A percentile compares a stretch with the other conserved stretches of the same genome.
phyloP scores from a whole-genome alignment of 192 early-diverging fungal species.

The Backusella circina region DNA sequence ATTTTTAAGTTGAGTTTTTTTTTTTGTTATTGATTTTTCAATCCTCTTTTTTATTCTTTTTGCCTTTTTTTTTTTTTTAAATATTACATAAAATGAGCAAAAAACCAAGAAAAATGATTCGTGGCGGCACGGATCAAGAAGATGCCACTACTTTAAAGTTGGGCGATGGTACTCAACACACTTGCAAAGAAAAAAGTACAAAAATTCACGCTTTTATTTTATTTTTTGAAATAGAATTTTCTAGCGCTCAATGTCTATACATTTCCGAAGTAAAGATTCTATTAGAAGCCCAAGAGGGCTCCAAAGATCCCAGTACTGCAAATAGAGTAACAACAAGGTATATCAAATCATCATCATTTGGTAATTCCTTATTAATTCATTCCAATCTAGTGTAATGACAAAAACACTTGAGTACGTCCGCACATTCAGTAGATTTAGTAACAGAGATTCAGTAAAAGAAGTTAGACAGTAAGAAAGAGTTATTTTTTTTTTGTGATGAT shows the following conservation, averaged over 20 bases:
- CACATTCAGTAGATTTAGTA: constrained; percentile 80
- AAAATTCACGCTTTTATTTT: constrained; percentile 14
- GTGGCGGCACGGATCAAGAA: constrained; percentile 57
- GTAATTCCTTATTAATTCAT: background rate
- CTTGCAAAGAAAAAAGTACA: background rate
- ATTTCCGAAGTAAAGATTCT: constrained; percentile 72
- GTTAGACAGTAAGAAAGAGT: constrained; percentile 59
- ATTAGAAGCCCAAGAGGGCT: constrained; percentile 60
- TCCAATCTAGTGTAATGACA: constrained; percentile 57
- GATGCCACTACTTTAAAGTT: constrained; percentile 59
- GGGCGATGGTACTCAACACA: constrained; percentile 45
- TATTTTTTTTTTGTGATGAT: background rate
- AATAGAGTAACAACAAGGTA: constrained; percentile 45
- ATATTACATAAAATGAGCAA: background rate
- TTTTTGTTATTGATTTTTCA: background rate
- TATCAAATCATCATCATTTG: background rate
- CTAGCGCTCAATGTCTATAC: constrained; percentile 65
- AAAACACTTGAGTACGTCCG: constrained; percentile 87
- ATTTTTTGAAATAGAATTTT: constrained; percentile 47
- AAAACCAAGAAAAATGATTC: constrained; percentile 34
- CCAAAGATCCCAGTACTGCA: constrained; percentile 45
- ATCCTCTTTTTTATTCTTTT: background rate
- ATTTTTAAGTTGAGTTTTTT: background rate
- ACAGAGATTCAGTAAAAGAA: constrained; percentile 83
- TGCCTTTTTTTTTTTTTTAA: background rate